Conservation (phyloP, 2,329 filamentous ascomycete genomes). For the Hawksworthiomyces lignivorus region DNA sequence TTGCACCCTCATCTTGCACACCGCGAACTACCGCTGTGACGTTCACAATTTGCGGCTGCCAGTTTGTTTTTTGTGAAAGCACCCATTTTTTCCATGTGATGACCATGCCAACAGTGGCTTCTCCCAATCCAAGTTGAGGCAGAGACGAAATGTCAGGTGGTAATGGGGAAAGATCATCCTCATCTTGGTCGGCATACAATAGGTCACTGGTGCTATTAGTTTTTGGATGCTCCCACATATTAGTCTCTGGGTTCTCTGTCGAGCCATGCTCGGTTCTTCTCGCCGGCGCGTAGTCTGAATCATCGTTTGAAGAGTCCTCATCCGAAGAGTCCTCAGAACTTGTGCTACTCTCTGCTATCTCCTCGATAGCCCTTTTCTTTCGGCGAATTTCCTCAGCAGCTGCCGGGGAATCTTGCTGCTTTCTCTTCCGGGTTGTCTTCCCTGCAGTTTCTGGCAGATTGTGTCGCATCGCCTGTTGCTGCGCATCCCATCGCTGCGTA, state of each 20-base stretch:
- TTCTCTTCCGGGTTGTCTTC: constrained; percentile 32
- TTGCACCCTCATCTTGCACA: constrained; percentile 40
- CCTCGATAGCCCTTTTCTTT: too few species aligned
- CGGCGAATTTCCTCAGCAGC: too few species aligned
- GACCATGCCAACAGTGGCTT: constrained; percentile 51
- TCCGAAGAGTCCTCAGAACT: too few species aligned
- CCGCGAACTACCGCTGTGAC: constrained; percentile 61
- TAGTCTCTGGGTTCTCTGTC: too few species aligned
- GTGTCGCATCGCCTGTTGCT: constrained; percentile 55
- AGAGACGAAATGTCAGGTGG: constrained; percentile 50
- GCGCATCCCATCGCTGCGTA: constrained; percentile 77
- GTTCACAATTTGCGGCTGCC: constrained; percentile 56
- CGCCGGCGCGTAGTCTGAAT: too few species aligned
- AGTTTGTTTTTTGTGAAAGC: constrained; percentile 53
- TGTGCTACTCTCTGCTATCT: too few species aligned
- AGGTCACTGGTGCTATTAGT: background rate
- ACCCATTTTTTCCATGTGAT: constrained; percentile 61
- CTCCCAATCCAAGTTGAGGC: constrained; percentile 37
- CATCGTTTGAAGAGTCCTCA: background rate
- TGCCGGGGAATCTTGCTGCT: constrained; percentile 18
- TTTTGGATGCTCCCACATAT: too few species aligned
- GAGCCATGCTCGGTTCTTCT: too few species aligned
- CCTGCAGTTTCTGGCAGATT: too few species aligned
- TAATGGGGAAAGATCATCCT: constrained; percentile 56
- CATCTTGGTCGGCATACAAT: background rate